A percentile compares a stretch with the other conserved stretches of the same genome.
phyloP scores from a whole-genome alignment of 371 early-diverging fungal species.

The Mucor mucedo region DNA sequence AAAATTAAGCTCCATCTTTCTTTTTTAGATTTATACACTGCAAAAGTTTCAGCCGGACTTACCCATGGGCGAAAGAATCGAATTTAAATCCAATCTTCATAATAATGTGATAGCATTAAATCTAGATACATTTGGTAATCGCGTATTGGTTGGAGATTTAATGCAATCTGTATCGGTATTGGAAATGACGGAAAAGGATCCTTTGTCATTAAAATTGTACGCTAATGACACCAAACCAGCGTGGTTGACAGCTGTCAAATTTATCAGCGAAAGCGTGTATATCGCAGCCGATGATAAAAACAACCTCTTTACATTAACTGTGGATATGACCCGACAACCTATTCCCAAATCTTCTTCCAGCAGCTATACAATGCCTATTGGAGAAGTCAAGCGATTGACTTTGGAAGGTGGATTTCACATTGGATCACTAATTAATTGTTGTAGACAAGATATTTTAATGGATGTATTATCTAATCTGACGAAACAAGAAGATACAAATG shows the following conservation, averaged over 20 bases:
- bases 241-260: constrained; percentile 75
- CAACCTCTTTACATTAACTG: constrained; percentile 64
- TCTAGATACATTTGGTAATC: constrained; percentile 69
- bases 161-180: constrained; percentile 80
- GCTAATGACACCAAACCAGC: constrained; percentile 67
- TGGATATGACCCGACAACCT: constrained; percentile 32
- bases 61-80: constrained; percentile 25
- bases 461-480: constrained; percentile 42
- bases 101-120: constrained; percentile 66
- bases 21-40: constrained; percentile 45
- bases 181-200: constrained; percentile 31
- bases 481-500: constrained; percentile 30
- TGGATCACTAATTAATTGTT: constrained; percentile 82
- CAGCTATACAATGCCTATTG: constrained; percentile 20
- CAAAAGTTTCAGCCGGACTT: constrained; percentile 32
- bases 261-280: constrained; percentile 63
- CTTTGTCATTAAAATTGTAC: constrained; percentile 54
- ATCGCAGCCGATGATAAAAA: constrained; percentile 66
- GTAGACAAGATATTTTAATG: constrained; percentile 42
- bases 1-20: neutral
- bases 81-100: constrained; percentile 41
- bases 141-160: constrained; percentile 86
- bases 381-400: constrained; percentile 50
- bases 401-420: constrained; percentile 76
- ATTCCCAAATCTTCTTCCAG: neutral